Evolutionary conservation across 495 filamentous ascomycete species (phyloP), one percentile per base, ranked within the genome.

Genomic region (Penicillium canescens): DNA sequence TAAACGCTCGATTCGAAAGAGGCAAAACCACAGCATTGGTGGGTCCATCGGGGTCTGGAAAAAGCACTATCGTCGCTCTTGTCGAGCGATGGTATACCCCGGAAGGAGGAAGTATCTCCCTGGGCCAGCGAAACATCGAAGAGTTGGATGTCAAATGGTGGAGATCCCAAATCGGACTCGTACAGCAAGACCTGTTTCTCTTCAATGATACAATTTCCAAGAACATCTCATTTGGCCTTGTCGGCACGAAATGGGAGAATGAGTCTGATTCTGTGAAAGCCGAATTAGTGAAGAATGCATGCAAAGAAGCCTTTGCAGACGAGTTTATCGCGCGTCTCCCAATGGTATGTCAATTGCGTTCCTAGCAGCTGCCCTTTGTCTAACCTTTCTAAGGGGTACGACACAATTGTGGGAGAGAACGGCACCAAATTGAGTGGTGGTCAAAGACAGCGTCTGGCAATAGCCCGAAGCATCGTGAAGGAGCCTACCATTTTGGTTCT

Each of bases 81-180:
- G 57, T 89, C 10, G 81, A 86, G 61, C 66, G 87, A 48, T 88
- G 80, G 77, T 90, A 90, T 41, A 31, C 28, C 2, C 28, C 28
- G 7, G 8, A 10, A 2, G 33, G 44, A 50, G 92, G 91, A 0
- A 47, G 71, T 2, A 67, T 73, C 12, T 61, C 77, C 3, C 70
- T 84, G 10, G 77, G 72, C 31, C 69, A 73, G 4, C 65, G 55
- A 20, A 75, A 82, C 7, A 75, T 86, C 42, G 68, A 75, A n/a
- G 70, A 79, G 21, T 39, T 96, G 54, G 94, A 96, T 62, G 75
- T 96, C 24, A 82, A 81, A 35, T 97, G 91, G 92, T 73, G 94
- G 47, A 80, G 92, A 41, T 83, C 86, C 51, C 84, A 95, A 35
- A 88, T 96, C 41, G 82, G 87, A 0, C 78, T 97, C 7, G 92